Evolutionary conservation across 2,329 filamentous ascomycete genomes (phyloP).

Genomic region (Hymenoscyphus scutula): DNA sequence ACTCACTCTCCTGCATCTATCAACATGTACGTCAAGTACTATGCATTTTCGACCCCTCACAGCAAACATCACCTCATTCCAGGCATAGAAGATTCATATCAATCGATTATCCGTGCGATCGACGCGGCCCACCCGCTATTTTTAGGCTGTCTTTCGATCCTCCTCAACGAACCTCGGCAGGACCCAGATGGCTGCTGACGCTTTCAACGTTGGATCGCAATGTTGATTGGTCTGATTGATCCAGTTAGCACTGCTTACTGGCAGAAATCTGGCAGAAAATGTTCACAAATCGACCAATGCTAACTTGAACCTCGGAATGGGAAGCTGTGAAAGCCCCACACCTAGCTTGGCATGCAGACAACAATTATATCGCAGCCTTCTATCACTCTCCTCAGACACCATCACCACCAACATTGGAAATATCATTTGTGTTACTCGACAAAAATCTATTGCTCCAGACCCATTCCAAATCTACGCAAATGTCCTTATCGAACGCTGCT

Average conservation of each 20-base stretch:
- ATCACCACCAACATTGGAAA: not conserved
- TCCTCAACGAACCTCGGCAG: conserved; percentile 4
- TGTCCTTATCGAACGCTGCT: not conserved
- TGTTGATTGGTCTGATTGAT: not conserved
- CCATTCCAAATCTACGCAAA: not conserved
- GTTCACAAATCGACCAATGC: conserved; percentile 2
- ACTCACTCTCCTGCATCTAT: too few species aligned
- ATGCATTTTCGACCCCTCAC: not conserved
- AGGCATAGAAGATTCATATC: not conserved
- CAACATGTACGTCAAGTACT: not conserved
- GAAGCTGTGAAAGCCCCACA: not conserved
- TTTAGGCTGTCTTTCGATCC: not conserved
- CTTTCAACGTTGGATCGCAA: not conserved
- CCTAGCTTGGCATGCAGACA: not conserved
- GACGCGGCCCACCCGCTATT: not conserved
- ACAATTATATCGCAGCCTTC: conserved; percentile 1
- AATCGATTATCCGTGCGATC: not conserved
- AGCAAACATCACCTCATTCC: not conserved
- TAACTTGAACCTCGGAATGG: conserved; percentile 1
- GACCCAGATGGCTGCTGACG: not conserved
- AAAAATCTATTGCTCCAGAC: not conserved
- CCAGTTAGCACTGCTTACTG: not conserved
- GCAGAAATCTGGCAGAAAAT: not conserved
- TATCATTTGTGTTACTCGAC: not conserved
- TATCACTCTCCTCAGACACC: not conserved